Evolutionary conservation across 2,329 filamentous ascomycete genomes (phyloP), one percentile per base, ranked within the genome.

Genomic region (Tolypocladium cylindrosporum): DNA sequence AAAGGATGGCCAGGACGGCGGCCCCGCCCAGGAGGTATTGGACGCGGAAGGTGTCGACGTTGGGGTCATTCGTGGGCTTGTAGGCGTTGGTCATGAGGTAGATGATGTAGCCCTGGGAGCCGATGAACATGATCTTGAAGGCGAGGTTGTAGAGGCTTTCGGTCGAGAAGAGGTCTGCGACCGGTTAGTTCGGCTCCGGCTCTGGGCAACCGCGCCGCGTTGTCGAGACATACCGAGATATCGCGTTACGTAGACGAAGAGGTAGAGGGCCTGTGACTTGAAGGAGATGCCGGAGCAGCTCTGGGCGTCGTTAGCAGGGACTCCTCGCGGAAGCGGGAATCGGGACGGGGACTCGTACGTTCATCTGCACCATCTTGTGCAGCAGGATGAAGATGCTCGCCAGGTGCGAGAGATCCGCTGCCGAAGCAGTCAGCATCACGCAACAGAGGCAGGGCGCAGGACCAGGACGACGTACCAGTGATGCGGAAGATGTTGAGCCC

Each of bases 61-160:
- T 96, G 57, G 93, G 91, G 70, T 99, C 94, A 76, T 96, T 93
- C 40, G 94, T 97, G 34, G 94, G 93, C 75, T 95, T 96, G 84
- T 94, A 99, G 68, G 93, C 90, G 66, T 91, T 95, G 61, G 94
- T 88, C 94, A 99, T 99, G 65, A 97, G 85, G 78, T 97, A 97
- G 72, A 99, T 86, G 68, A 92, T 96, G 80, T 99, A 99, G 62
- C 88, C 86, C 62, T 95, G 92, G 31, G 90, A 88, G 62, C 78
- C 81, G 72, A 99, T 92, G 80, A 97, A 99, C 71, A 97, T 82
- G 70, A 97, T 85, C 76, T 99, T 99, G 81, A 97, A 97, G 68
- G 90, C 75, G 61, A 94, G 87, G 78, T 97, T 97, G 84, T 97
- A 99, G 62, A 90, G 74, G 68, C 89, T 91, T 65, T 85, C 77